Percentiles rank a stretch among this genome's conserved stretches.
Conservation (phyloP, 306 rosid species). For the Argentina anserina region DNA sequence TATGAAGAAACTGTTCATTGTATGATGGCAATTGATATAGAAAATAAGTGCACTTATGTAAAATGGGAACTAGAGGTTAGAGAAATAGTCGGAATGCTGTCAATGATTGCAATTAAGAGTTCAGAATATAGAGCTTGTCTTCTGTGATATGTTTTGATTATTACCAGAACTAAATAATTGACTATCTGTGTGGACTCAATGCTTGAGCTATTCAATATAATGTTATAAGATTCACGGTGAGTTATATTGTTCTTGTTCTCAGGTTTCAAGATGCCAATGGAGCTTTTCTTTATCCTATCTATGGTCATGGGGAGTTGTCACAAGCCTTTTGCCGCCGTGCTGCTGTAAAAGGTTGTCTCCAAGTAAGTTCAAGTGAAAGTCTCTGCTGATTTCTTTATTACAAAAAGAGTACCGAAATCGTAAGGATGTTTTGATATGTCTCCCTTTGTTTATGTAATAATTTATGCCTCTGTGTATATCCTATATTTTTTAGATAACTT, state of each 20-base stretch:
- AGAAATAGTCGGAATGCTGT: background rate
- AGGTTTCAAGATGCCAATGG: constrained; percentile 83
- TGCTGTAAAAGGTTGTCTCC: constrained; percentile 91
- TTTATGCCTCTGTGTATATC: background rate
- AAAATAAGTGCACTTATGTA: background rate
- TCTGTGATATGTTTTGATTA: background rate
- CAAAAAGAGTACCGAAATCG: background rate
- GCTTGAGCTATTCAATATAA: constrained; percentile 8
- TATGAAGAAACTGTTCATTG: background rate
- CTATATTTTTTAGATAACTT: background rate
- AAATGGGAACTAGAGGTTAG: background rate
- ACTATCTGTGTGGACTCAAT: background rate
- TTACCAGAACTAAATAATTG: background rate
- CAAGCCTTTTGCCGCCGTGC: constrained; percentile 93
- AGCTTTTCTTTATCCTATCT: constrained; percentile 78
- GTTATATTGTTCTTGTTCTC: constrained; percentile 13
- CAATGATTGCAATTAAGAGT: background rate
- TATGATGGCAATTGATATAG: background rate
- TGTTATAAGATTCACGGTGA: constrained; percentile 1
- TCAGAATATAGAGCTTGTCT: background rate
- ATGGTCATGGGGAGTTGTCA: constrained; percentile 85
- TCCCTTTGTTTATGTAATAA: background rate
- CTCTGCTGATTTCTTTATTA: background rate
- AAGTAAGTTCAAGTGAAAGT: constrained; percentile 57
- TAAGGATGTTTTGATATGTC: background rate